Conservation (phyloP, 352 stramenopile species). For the Pythium plurisporium region DNA sequence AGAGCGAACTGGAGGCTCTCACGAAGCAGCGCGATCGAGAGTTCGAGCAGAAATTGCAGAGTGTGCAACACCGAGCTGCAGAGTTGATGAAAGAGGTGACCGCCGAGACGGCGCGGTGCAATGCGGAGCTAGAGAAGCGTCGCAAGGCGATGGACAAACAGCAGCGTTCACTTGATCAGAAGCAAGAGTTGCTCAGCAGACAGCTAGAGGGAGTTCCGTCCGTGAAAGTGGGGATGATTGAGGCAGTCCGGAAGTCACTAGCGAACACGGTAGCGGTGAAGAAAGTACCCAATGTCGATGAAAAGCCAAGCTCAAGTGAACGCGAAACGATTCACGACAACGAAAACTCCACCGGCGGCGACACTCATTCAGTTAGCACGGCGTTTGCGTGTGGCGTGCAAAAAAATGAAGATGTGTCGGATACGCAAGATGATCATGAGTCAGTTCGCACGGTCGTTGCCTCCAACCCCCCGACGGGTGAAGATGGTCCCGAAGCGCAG, state of each 20-base stretch:
- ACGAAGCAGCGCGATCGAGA: conserved; percentile 4
- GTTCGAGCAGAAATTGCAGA: background rate
- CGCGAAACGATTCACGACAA: too few species aligned
- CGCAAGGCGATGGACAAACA: conserved; percentile 8
- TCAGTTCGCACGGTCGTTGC: too few species aligned
- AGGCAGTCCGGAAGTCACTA: background rate
- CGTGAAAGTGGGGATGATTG: background rate
- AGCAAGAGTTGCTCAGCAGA: conserved; percentile 17
- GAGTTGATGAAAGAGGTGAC: conserved; percentile 12
- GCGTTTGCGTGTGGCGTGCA: too few species aligned
- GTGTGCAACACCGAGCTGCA: conserved; percentile 1
- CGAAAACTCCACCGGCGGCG: too few species aligned
- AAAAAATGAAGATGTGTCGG: too few species aligned
- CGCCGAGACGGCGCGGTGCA: background rate
- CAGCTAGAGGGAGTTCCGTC: conserved; percentile 7
- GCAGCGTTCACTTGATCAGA: conserved; percentile 7
- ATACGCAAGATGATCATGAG: too few species aligned
- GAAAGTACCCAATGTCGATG: background rate
- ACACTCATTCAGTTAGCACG: too few species aligned
- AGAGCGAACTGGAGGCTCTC: background rate
- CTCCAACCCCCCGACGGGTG: too few species aligned
- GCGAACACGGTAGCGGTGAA: background rate
- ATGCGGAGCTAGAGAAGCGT: conserved; percentile 11
- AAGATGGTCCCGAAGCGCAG: too few species aligned
- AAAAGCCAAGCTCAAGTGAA: background rate